phyloP scores from a whole-genome alignment of 2,329 filamentous ascomycete species.

The Fusarium drepaniforme region DNA sequence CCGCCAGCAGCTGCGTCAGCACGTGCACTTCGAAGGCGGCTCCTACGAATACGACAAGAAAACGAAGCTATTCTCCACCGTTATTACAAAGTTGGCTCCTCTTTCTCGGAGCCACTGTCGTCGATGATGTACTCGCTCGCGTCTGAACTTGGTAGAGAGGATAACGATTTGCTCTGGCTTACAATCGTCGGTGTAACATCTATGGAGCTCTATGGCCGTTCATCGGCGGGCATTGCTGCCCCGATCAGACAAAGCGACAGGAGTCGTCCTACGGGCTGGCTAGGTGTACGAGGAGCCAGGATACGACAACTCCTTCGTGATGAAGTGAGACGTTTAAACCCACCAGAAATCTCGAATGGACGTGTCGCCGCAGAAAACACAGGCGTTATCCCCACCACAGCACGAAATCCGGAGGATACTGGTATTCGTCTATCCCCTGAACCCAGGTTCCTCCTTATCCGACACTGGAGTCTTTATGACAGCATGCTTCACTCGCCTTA shows the following conservation, averaged over 20 bases:
- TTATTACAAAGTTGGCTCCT: conserved; percentile 90
- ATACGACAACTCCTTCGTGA: conserved; percentile 90
- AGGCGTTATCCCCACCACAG: conserved; percentile 90
- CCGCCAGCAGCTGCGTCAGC: conserved; percentile 75
- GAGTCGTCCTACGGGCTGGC: conserved; percentile 76
- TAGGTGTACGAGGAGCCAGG: conserved; percentile 83
- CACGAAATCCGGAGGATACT: conserved; percentile 88
- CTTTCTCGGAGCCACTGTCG: conserved; percentile 94
- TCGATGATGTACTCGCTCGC: conserved; percentile 95
- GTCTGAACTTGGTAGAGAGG: conserved; percentile 93
- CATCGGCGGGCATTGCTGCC: conserved; percentile 81
- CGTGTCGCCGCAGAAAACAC: conserved; percentile 73
- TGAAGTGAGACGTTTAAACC: conserved; percentile 93
- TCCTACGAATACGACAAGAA: conserved; percentile 81
- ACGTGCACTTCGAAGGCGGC: conserved; percentile 76
- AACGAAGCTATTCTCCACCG: conserved; percentile 81
- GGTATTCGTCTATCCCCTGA: conserved; percentile 94
- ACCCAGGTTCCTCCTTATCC: conserved; percentile 89
- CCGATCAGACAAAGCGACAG: conserved; percentile 67
- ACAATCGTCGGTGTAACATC: conserved; percentile 96
- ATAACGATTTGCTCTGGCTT: conserved; percentile 96
- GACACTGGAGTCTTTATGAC: conserved; percentile 98
- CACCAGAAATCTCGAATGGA: conserved; percentile 75
- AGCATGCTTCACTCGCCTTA: conserved; percentile 99
- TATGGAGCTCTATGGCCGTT: conserved; percentile 90